Conservation (phyloP, 345 rosid genomes). For the Salix koriyanagi region DNA sequence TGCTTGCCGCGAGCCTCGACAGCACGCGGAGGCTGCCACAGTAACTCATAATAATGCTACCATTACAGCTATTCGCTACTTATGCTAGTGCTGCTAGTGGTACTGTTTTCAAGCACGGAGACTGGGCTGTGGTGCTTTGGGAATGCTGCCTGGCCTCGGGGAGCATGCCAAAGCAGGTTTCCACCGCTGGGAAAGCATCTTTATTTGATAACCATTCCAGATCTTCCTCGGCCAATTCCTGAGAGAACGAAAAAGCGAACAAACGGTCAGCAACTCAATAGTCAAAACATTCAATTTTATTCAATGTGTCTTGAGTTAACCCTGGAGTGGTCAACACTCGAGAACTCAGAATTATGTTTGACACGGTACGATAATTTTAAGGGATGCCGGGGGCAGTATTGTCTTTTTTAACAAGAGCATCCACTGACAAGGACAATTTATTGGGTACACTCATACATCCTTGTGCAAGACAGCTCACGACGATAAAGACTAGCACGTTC, state of each 20-base stretch:
- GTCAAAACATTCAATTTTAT: neutral
- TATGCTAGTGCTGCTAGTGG: constrained; percentile 33
- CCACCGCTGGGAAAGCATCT: constrained; percentile 67
- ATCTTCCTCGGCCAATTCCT: constrained; percentile 71
- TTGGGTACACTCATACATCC: constrained; percentile 32
- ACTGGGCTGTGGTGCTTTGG: constrained; percentile 58
- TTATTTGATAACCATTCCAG: constrained; percentile 79
- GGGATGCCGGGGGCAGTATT: neutral
- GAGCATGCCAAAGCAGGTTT: constrained; percentile 43
- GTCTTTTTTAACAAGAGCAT: constrained; percentile 6
- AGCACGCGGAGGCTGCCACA: constrained; percentile 37
- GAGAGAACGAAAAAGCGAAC: neutral
- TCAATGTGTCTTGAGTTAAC: constrained; percentile 7
- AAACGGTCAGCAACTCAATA: neutral
- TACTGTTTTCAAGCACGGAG: constrained; percentile 63
- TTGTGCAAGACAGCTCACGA: constrained; percentile 51
- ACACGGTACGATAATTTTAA: neutral
- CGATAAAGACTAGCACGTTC: constrained; percentile 25
- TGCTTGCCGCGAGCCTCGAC: constrained; percentile 66
- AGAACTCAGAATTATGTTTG: neutral
- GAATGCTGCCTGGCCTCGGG: constrained; percentile 22
- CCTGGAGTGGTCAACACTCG: constrained; percentile 10
- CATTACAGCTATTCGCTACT: constrained; percentile 11
- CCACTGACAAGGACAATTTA: constrained; percentile 24
- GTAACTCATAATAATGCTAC: constrained; percentile 33